Base-by-base conservation (phyloP, 2,329 filamentous ascomycete species). In the Laburnicola sp. region DNA sequence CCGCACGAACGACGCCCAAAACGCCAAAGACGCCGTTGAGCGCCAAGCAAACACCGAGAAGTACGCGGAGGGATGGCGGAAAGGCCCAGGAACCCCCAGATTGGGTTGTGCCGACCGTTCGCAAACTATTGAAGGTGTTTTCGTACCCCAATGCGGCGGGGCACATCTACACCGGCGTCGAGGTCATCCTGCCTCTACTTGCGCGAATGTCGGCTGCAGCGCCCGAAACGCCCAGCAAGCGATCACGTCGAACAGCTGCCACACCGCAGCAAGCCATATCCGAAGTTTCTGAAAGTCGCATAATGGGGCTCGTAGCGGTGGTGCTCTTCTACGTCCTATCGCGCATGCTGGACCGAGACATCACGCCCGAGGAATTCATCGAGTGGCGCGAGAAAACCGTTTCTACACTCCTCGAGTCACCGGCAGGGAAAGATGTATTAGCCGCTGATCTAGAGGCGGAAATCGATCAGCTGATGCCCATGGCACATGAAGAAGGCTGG, bases 91-190 rank as follows among this genome's bases (percentile, higher is more conserved):
- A 65, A 11, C 48, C 60, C 2, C 70, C 70, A 3, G 64, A 65
- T 27, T 95, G 89, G 88, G 78, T 87, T n/a, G 84, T 85, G 65
- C 83, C 86, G 0, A 80, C 83, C 0, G 83, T 90, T 6, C 82
- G 87, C 23, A 81, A 80, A 51, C 71, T 95, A 8, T 87, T 87
- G 68, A 80, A 79, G 34, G 79, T 81, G 23, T 78, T 90, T 7
- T 78, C 79, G 1, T 82, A 85, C 0, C 79, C 82, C 5, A 78
- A 77, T 3, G 80, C 91, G 2, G 84, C 83, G 0, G 87, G 88
- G 0, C 88, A 91, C 47, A 81, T 95, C 0, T 82, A 89, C 42
- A 86, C 89, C 0, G 91, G 89, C 1, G 80, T 91, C 45, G 86
- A 76, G 25, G 80, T 76, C 2, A 87, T 76, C 74, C 62, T 81